Base-by-base conservation (phyloP, 495 filamentous ascomycete genomes). In the Neurospora sp. region DNA sequence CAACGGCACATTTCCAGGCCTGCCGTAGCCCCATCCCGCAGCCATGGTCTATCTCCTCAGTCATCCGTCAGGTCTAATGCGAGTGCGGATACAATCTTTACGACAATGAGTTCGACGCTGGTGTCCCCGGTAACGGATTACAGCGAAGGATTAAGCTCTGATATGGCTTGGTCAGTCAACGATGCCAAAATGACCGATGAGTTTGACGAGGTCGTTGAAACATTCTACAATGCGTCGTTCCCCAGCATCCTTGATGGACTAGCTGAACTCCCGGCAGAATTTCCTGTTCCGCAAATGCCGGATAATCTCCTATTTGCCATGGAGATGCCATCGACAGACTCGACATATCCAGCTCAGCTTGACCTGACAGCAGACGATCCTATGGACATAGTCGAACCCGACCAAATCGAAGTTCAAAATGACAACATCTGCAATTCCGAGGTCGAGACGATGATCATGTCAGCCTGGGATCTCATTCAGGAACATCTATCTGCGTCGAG, bases 401-500 rank as follows among this genome's bases (percentile, higher is more conserved):
- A 66, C 27, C 23, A 66, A 66, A 35, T 35, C 2, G 71, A 76
- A 41, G 27, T 75, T 4, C 73, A 75, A n/a, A 71, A 78, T 46
- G 37, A 75, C 3, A 75, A 76, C 35, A 35, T 62, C 0, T 79
- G 75, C 46, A 78, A 75, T 48, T 81, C 79, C 18, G 84, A 85
- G 42, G 76, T 81, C 10, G 85, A 79, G 72, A 73, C 79, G n/a
- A 73, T 86, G 27, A 79, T 85, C 35, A 76, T 76, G 18, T 79
- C 83, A 16, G 81, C 79, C 1, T 85, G 81, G 83, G 83, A 82
- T 48, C 75, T 80, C 9, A 74, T 86, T 20, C 79, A 80, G 59
- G 80, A 82, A 71, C 85, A 85, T 39, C 75, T 85, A n/a, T 70
- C 80, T 10, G 77, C 74, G 23, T 85, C 84, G 2, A 74, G 80